Conservation (phyloP, 768 basidiomycete genomes). For the Galerina marginata region DNA sequence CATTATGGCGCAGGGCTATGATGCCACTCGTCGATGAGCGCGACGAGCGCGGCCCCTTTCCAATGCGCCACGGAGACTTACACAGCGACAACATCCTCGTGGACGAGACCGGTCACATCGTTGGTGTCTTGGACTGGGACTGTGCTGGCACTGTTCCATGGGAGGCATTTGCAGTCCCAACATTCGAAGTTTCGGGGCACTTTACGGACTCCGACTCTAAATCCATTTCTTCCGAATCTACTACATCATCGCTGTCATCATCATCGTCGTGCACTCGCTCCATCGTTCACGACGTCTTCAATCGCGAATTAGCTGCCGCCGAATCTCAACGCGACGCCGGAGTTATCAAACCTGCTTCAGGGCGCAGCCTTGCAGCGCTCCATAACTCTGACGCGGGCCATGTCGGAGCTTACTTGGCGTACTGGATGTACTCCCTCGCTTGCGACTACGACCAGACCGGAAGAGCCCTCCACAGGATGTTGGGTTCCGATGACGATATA, state of each 20-base stretch:
- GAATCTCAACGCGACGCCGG: slow-evolving; percentile 28
- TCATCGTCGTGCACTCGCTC: slow-evolving; percentile 29
- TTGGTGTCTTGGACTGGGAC: slow-evolving; percentile 49
- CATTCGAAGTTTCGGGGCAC: slow-evolving; percentile 47
- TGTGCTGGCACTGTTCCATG: slow-evolving; percentile 49
- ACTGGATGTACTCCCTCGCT: slow-evolving; percentile 49
- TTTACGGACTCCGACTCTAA: slow-evolving; percentile 34
- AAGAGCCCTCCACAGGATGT: slow-evolving; percentile 39
- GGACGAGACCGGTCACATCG: slow-evolving; percentile 44
- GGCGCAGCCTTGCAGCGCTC: slow-evolving; percentile 42
- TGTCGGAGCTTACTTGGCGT: slow-evolving; percentile 46
- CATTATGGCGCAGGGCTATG: slow-evolving; percentile 45
- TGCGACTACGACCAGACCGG: slow-evolving; percentile 50
- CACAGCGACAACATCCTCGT: slow-evolving; percentile 49
- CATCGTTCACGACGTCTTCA: slow-evolving; percentile 36
- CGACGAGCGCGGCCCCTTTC: slow-evolving; percentile 46
- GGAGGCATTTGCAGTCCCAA: slow-evolving; percentile 48
- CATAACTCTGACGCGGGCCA: slow-evolving; percentile 47
- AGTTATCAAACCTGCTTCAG: slow-evolving; percentile 35
- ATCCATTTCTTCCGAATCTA: slow-evolving; percentile 22
- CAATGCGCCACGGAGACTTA: slow-evolving; percentile 47
- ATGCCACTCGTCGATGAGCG: slow-evolving; percentile 45
- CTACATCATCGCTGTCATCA: slow-evolving; percentile 17
- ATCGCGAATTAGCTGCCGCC: slow-evolving; percentile 34
- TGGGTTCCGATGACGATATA: slow-evolving; percentile 35